Percentiles rank a stretch among this genome's conserved stretches.
These are phyloP conservation scores for Trypanosoma mega DNA, from an alignment of 208 protist species.

Conservation along the genomic window DNA sequence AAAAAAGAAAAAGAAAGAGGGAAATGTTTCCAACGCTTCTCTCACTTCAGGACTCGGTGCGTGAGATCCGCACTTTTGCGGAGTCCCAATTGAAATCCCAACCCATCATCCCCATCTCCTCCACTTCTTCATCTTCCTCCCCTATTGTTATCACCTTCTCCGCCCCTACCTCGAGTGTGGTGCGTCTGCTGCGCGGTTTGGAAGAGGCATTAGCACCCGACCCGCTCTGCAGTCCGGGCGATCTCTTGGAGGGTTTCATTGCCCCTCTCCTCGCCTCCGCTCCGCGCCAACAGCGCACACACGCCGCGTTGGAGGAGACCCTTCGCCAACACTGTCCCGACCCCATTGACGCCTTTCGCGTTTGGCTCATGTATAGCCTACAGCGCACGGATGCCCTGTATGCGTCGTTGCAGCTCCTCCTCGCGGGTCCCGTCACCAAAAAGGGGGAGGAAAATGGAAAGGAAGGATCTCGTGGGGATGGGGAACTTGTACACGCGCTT, in stretches of 20 bases:
- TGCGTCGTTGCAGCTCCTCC: not conserved
- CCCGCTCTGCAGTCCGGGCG: not conserved
- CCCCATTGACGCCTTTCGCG: conserved; percentile 8
- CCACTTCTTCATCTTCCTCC: not conserved
- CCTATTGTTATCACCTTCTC: not conserved
- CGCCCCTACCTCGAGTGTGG: not conserved
- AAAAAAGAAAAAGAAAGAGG: not conserved
- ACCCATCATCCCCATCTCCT: not conserved
- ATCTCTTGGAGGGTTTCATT: conserved; percentile 4
- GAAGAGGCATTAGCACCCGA: conserved; percentile 14
- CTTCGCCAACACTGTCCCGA: not conserved
- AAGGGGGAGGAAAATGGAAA: not conserved
- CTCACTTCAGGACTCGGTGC: not conserved
- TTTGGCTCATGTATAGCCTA: conserved; percentile 12
- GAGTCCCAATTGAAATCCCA: not conserved
- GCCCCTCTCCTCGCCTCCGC: not conserved
- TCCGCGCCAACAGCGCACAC: conserved; percentile 8
- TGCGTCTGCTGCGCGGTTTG: conserved; percentile 2
- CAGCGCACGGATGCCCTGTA: conserved; percentile 4
- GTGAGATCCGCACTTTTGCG: not conserved
- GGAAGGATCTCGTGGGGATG: not conserved
- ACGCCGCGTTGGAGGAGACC: conserved; percentile 16
- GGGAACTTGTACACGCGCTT: too few relatives aligned
- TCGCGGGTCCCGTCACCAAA: not conserved
- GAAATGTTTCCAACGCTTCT: conserved; percentile 15